phyloP scores from a whole-genome alignment of 257 asterid species.

The Buddleja alternifolia region DNA sequence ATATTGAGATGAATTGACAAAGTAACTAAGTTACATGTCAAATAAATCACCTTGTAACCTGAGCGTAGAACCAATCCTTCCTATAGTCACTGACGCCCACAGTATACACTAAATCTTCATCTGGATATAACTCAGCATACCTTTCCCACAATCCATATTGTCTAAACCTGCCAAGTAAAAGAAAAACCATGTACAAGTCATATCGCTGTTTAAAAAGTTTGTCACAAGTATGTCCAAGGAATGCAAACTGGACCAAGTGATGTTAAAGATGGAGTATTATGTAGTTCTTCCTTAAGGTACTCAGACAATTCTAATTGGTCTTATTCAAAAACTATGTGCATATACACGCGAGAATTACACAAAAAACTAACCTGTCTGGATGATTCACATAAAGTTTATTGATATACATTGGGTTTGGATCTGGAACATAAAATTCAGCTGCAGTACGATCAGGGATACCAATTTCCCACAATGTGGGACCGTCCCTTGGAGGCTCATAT shows the following conservation, averaged over 20 bases:
- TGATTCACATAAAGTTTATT: constrained; percentile 63
- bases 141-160: constrained; percentile 93
- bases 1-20: background rate
- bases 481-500: constrained; percentile 68
- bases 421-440: constrained; percentile 69
- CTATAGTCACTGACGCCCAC: constrained; percentile 67
- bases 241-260: constrained; percentile 5
- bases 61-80: constrained; percentile 84
- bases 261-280: no score
- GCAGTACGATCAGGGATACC: constrained; percentile 81
- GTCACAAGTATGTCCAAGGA: background rate
- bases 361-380: constrained; percentile 54
- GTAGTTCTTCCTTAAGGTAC: no score
- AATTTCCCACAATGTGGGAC: constrained; percentile 84
- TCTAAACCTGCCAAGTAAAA: constrained; percentile 65
- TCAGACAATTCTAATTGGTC: no score
- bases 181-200: background rate
- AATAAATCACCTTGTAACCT: constrained; percentile 69
- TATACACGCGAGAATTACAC: background rate
- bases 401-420: constrained; percentile 59
- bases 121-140: constrained; percentile 71
- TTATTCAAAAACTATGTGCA: background rate
- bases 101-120: constrained; percentile 60
- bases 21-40: constrained; percentile 1
- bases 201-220: background rate